Base-by-base conservation (phyloP, 2,329 filamentous ascomycete genomes). In the Colletotrichum tofieldiae region DNA sequence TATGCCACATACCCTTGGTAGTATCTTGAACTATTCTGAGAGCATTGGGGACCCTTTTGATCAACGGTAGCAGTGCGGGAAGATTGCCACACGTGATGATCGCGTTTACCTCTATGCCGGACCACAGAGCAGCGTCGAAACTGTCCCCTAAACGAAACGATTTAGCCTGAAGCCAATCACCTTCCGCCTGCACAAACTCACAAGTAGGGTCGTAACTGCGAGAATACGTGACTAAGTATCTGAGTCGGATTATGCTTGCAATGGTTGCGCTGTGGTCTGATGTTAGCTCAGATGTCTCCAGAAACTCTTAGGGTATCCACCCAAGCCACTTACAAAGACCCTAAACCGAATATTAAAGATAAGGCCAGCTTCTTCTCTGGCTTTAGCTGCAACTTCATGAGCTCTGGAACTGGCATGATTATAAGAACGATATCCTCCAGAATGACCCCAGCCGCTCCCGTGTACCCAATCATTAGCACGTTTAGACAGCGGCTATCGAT, bases 221-320 rank as follows among this genome's bases (percentile, higher is more conserved):
- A 49, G 67, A 52, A 45, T 67, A 67, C 29, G 66, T 41, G 32
- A 74, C 69, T 23, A 75, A 18, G 49, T 74, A 73, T 59, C 70
- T 73, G 0, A 75, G 35, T 5, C 74, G 74, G 4, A 75, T 65
- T 52, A 75, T 73, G 43, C 73, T 75, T 5, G 73, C 65, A n/a
- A 75, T 72, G n/a, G 69, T 74, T 0, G 74, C 74, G 26, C 74
- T 75, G 23, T 45, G 8, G 12, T 65, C 11, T 60, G 43, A 16
- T 9, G 16, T 65, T 32, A 56, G 43, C 14, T 41, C 2, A 0
- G 11, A 7, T 62, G 5, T 14, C n/a, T 14, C 23, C 23, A 2
- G 23, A 49, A 9, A 5, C n/a, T 9, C 18, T n/a, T 3, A 23
- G n/a, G 1, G n/a, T 11, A 32, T 32, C 2, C 4, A 3, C 7